Conservation (phyloP, 768 basidiomycete genomes). For the Brasilioporus rufonigricans region DNA sequence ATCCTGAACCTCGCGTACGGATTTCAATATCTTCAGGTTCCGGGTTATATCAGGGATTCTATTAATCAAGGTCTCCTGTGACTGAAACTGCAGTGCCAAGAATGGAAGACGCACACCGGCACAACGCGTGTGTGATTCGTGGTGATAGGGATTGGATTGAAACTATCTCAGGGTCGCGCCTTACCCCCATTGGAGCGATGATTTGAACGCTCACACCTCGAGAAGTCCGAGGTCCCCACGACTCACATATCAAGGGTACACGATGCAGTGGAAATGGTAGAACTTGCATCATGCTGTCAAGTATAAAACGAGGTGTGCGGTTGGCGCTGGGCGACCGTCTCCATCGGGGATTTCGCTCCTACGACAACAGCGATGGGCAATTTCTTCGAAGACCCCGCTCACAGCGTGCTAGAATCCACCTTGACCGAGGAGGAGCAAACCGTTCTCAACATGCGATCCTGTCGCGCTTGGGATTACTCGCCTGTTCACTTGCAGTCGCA, state of each 20-base stretch:
- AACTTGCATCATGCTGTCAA: neutral
- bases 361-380: slow-evolving; percentile 19
- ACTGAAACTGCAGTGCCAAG: no score
- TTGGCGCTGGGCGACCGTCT: neutral
- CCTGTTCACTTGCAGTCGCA: neutral
- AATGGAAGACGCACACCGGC: neutral
- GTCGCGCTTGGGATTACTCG: neutral
- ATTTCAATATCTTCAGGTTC: no score
- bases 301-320: neutral
- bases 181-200: neutral
- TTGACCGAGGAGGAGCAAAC: slow-evolving; percentile 23
- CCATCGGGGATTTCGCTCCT: neutral
- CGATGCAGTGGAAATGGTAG: no score
- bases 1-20: no score
- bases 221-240: neutral
- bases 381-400: slow-evolving; percentile 30
- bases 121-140: neutral
- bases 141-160: neutral
- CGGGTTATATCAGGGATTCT: no score
- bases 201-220: neutral
- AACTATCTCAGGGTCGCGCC: neutral
- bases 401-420: slow-evolving; percentile 19
- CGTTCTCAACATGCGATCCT: slow-evolving; percentile 21
- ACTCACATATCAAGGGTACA: neutral
- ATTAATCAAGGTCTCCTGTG: no score